Percentiles rank a stretch among this genome's conserved stretches.
Conservation (phyloP, 352 stramenopile genomes). For the Pythium plurisporium region DNA sequence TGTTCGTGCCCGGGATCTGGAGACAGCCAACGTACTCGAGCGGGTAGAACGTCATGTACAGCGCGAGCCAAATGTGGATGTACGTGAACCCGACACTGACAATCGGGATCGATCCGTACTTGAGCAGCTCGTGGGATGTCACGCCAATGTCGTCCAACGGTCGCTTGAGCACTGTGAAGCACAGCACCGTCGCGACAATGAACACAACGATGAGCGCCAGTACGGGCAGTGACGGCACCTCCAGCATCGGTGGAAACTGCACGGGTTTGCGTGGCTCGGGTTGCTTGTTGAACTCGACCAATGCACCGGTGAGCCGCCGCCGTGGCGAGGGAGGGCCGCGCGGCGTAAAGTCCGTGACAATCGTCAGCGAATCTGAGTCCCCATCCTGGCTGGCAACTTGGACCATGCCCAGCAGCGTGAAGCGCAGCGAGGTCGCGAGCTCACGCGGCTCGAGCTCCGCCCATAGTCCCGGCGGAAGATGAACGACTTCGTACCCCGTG, state of each 20-base stretch:
- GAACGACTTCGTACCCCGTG: constrained; percentile 61
- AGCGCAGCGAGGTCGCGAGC: constrained; percentile 66
- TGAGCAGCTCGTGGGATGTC: constrained; percentile 60
- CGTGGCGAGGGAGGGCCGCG: constrained; percentile 12
- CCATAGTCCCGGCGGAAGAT: constrained; percentile 54
- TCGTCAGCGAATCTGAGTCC: constrained; percentile 28
- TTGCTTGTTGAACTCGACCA: constrained; percentile 4
- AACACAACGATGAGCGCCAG: constrained; percentile 44
- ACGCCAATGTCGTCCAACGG: constrained; percentile 52
- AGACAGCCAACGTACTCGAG: constrained; percentile 90
- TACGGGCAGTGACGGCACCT: constrained; percentile 61
- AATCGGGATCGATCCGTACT: constrained; percentile 79
- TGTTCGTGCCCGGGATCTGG: constrained; percentile 85
- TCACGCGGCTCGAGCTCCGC: constrained; percentile 45
- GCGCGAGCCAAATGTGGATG: constrained; percentile 93
- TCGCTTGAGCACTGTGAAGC: constrained; percentile 68
- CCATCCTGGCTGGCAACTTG: constrained; percentile 60
- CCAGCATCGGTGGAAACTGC: constrained; percentile 77
- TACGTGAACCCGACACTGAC: constrained; percentile 92
- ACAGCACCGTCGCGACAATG: constrained; percentile 45
- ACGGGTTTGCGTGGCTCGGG: constrained; percentile 28
- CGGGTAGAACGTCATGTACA: constrained; percentile 98
- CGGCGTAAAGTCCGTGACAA: constrained; percentile 73
- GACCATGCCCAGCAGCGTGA: constrained; percentile 81
- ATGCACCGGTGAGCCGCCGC: constrained; percentile 18